These are phyloP conservation scores for Phytophthora palmivora DNA, from an alignment of 352 stramenopile genomes.

Conservation along the genomic window DNA sequence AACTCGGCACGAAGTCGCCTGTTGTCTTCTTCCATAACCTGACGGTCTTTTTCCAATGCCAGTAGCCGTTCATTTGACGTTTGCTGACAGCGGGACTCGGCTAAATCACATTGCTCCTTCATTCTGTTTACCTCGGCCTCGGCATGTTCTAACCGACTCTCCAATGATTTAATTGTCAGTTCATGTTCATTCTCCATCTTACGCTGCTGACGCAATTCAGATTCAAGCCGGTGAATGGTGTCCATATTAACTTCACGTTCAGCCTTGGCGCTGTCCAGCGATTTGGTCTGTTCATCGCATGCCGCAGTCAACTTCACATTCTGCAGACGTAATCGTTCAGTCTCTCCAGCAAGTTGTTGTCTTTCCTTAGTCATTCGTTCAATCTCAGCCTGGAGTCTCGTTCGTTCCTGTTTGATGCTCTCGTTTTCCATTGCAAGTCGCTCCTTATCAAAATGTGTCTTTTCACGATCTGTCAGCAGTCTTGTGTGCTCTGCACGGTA, in stretches of 20 bases:
- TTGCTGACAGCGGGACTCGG: conserved; percentile 49
- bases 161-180: conserved; percentile 45
- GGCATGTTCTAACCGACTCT: conserved; percentile 48
- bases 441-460: conserved; percentile 65
- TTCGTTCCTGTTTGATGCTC: conserved; percentile 55
- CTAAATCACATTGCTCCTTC: conserved; percentile 49
- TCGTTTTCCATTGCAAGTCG: conserved; percentile 57
- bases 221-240: conserved; percentile 58
- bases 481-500: conserved; percentile 59
- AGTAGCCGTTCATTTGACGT: conserved; percentile 64
- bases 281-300: conserved; percentile 63
- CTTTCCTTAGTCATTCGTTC: conserved; percentile 58
- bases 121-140: conserved; percentile 51
- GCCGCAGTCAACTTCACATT: conserved; percentile 61
- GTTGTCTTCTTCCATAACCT: conserved; percentile 63
- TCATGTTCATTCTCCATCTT: conserved; percentile 52
- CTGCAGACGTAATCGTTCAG: conserved; percentile 52
- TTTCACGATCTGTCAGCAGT: conserved; percentile 58
- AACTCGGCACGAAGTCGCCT: conserved; percentile 55
- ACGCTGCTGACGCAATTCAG: conserved; percentile 49
- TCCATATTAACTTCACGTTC: conserved; percentile 53
- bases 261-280: conserved; percentile 51
- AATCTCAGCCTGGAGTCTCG: conserved; percentile 52
- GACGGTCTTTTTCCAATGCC: conserved; percentile 59
- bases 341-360: conserved; percentile 53